These are phyloP conservation scores for Extremus antarcticus DNA, from an alignment of 495 filamentous ascomycete species.

Conservation along the genomic window DNA sequence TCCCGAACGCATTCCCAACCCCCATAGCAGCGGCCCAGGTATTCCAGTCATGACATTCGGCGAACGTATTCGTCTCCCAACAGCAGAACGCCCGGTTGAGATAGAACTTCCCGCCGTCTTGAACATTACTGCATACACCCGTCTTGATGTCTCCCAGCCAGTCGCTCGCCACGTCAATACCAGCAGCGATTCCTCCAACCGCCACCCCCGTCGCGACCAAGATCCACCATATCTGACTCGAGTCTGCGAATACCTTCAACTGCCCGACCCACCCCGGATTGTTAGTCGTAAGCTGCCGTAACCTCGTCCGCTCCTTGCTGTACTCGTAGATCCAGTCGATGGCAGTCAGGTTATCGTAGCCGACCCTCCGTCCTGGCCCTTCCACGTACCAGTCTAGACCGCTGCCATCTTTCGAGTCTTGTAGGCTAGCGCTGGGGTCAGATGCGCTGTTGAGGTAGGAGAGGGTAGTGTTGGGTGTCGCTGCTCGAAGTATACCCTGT, in stretches of 20 bases:
- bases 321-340: constrained; percentile 99
- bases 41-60: constrained; percentile 68
- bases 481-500: constrained; percentile 14
- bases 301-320: constrained; percentile 84
- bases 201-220: constrained; percentile 69
- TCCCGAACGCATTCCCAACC: constrained; percentile 50
- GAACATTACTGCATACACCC: constrained; percentile 69
- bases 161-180: constrained; percentile 83
- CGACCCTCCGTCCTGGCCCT: constrained; percentile 80
- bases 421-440: constrained; percentile 21
- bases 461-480: constrained; percentile 31
- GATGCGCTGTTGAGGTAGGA: constrained; percentile 27
- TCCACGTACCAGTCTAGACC: constrained; percentile 82
- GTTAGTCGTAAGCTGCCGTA: constrained; percentile 60
- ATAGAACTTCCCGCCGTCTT: constrained; percentile 76
- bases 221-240: constrained; percentile 83
- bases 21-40: constrained; percentile 71
- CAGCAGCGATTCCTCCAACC: constrained; percentile 72
- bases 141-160: constrained; percentile 91
- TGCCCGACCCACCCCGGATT: constrained; percentile 65
- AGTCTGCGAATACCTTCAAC: constrained; percentile 59
- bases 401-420: constrained; percentile 51
- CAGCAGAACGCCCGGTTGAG: constrained; percentile 87
- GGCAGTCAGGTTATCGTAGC: constrained; percentile 91
- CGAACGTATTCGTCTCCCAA: constrained; percentile 59